Percentiles rank a stretch among this genome's conserved stretches.
Evolutionary conservation across 2,329 filamentous ascomycete genomes (phyloP).

Genomic region (Xylaria sp.): DNA sequence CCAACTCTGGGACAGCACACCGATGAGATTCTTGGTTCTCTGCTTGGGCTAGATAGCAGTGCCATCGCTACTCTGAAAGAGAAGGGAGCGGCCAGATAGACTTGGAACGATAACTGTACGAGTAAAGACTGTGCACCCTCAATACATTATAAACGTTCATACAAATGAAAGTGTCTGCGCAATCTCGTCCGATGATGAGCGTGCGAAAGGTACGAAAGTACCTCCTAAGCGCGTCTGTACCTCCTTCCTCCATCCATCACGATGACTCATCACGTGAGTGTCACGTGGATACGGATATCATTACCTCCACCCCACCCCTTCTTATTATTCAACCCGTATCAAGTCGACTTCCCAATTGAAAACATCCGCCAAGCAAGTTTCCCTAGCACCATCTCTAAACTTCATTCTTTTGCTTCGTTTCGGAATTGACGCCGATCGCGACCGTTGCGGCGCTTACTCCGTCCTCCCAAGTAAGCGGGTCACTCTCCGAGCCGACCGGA

Average conservation of each 20-base stretch:
- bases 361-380: neutral
- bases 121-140: neutral
- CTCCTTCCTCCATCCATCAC: neutral
- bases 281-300: conserved; percentile 12
- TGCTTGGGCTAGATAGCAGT: conserved; percentile 54
- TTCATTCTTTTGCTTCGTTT: neutral
- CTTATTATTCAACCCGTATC: neutral
- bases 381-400: neutral
- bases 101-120: neutral
- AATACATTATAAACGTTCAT: neutral
- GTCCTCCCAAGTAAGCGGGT: neutral
- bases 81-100: conserved; percentile 59
- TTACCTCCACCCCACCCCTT: conserved; percentile 12
- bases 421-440: neutral
- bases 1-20: conserved; percentile 87
- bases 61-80: conserved; percentile 59
- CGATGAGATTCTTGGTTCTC: conserved; percentile 61
- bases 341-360: neutral
- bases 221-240: neutral
- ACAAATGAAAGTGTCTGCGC: no score
- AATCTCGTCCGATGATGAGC: no score
- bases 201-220: no score
- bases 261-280: neutral
- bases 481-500: neutral
- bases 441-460: neutral